Conservation (phyloP, 75 land plant species). For the Gnetum montanum region DNA sequence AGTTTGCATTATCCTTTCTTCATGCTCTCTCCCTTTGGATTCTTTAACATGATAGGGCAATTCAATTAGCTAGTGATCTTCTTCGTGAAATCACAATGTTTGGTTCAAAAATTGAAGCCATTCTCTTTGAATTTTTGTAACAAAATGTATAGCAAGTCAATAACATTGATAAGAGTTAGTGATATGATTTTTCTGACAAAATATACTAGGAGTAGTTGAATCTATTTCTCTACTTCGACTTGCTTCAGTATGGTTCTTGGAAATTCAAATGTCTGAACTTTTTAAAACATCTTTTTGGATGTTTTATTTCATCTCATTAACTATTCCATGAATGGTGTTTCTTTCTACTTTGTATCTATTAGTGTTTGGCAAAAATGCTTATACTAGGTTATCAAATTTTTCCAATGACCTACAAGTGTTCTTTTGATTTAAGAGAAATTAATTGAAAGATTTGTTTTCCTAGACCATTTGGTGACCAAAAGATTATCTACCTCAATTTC, state of each 20-base stretch:
- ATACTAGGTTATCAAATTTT: too few relatives aligned
- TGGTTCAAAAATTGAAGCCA: not conserved
- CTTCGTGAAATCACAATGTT: not conserved
- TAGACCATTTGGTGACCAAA: too few relatives aligned
- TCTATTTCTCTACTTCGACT: not conserved
- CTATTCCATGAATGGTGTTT: too few relatives aligned
- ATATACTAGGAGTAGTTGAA: not conserved
- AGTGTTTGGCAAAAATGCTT: too few relatives aligned
- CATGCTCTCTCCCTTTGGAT: not conserved
- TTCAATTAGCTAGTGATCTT: not conserved
- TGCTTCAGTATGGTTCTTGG: not conserved
- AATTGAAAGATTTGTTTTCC: too few relatives aligned
- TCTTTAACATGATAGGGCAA: not conserved
- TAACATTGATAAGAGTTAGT: not conserved
- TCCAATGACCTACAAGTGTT: too few relatives aligned
- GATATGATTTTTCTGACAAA: not conserved
- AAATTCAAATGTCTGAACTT: conserved; percentile 4
- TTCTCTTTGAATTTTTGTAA: not conserved
- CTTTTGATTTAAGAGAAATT: too few relatives aligned
- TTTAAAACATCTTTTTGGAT: not conserved
- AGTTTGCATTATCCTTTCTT: not conserved
- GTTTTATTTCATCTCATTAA: not conserved
- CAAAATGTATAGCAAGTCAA: not conserved
- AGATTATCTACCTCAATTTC: too few relatives aligned
- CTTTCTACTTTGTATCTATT: too few relatives aligned